Base-by-base conservation (phyloP, 257 asterid species). In the Nicotiana otophora region DNA sequence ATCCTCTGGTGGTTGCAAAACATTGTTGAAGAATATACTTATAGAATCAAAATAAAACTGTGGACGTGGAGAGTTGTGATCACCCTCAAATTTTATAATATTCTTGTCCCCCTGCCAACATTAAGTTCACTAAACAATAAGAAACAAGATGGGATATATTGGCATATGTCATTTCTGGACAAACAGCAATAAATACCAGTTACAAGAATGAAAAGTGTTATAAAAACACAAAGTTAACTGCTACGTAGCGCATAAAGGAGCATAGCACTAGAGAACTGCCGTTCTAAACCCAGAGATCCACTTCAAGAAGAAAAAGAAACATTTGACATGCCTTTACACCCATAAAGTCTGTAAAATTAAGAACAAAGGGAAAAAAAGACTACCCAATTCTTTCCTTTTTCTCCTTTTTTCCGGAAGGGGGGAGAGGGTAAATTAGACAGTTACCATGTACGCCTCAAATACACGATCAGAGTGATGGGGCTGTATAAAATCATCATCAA, bases 61-160 rank as follows among this genome's bases (percentile, higher is more conserved):
- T 80, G 99, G 99, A 23, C 99, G 98, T 11, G 94, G 93, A 84
- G 98, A 95, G 87, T 95, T 95, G 91, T 95, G 99, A 84, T 95
- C 98, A 36, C 99, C 99, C 86, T 95, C 99, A 58, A 95, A 95
- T 88, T 91, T 95, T 83, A 95, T 95, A 65, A 95, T 92, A 87
- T 95, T 95, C 90, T 95, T 95, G 91, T 93, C 98, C 79, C 98
- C 99, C 99, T 95, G 89, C 58, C 80, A 81, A 58, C 65, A 82
- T 83, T 31, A 80, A 82, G 78, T 20, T 61, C 28, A 39, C 14
- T 20, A 83, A 19, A 46, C 78, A 80, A 72, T 5, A 39, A 42
- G 60, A 66, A 53, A 23, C 48, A 58, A 8, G n/a, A 86, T n/a
- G 51, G 33, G 64, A 53, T 23, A 23, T 42, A 62, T 11, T 17